Percentiles rank a stretch among this genome's conserved stretches.
phyloP scores from a whole-genome alignment of 2,329 filamentous ascomycete genomes.

The Colletotrichum eremochloae region DNA sequence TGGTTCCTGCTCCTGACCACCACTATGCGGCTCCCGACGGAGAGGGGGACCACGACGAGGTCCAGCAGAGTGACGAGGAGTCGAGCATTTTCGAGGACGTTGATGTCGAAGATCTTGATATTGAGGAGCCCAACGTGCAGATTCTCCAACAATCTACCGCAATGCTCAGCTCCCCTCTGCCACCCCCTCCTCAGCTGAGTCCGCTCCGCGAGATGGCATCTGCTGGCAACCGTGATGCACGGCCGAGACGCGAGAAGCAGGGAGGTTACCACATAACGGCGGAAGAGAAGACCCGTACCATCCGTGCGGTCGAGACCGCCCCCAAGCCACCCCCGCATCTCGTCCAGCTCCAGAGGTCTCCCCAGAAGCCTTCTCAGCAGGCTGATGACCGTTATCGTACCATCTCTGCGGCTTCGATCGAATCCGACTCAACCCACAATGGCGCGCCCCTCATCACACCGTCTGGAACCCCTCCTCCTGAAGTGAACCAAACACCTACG shows the following conservation, averaged over 20 bases:
- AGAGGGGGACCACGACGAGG: slow-evolving; percentile 45
- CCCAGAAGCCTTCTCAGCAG: slow-evolving; percentile 46
- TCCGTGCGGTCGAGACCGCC: slow-evolving; percentile 49
- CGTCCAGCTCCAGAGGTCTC: slow-evolving; percentile 49
- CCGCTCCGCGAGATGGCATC: slow-evolving; percentile 61
- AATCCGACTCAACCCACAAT: slow-evolving; percentile 46
- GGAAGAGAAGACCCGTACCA: slow-evolving; percentile 63
- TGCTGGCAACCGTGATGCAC: slow-evolving; percentile 57
- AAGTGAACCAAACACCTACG: slow-evolving; percentile 26
- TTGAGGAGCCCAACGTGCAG: slow-evolving; percentile 60
- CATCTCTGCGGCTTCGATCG: slow-evolving; percentile 40
- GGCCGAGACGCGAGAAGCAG: slow-evolving; percentile 47
- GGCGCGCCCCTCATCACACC: slow-evolving; percentile 44
- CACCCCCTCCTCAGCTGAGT: slow-evolving; percentile 61
- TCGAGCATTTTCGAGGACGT: slow-evolving; percentile 62
- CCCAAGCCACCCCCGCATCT: slow-evolving; percentile 52
- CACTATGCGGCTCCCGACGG: not conserved
- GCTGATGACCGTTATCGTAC: slow-evolving; percentile 40
- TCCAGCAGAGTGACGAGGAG: slow-evolving; percentile 53
- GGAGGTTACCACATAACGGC: slow-evolving; percentile 61
- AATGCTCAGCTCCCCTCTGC: slow-evolving; percentile 61
- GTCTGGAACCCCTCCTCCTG: slow-evolving; percentile 23
- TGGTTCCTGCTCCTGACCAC: slow-evolving; percentile 53
- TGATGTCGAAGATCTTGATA: slow-evolving; percentile 56
- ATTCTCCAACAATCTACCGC: slow-evolving; percentile 60